phyloP scores from a whole-genome alignment of 148 eudicot species.

The Vaccinium myrtillus region DNA sequence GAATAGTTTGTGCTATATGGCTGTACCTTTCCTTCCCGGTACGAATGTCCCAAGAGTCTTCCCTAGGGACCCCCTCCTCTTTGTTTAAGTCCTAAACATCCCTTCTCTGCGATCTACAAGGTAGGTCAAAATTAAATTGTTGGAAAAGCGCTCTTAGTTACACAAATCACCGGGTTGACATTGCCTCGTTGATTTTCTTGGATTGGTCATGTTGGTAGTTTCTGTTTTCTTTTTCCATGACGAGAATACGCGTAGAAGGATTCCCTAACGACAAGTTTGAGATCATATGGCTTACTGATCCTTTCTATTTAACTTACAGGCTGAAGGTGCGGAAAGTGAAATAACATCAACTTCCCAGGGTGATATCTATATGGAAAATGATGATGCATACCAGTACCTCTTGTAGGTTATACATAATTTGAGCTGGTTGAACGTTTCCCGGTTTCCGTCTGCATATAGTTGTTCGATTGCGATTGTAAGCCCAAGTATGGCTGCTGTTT shows the following conservation, averaged over 20 bases:
- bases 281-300: neutral
- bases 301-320: conserved; percentile 45
- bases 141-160: neutral
- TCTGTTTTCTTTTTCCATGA: neutral
- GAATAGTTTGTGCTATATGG: neutral
- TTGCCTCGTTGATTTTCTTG: neutral
- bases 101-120: neutral
- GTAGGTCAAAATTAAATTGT: neutral
- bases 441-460: neutral
- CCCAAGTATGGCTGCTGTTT: neutral
- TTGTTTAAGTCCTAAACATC: neutral
- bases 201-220: neutral
- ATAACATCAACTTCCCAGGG: conserved; percentile 35
- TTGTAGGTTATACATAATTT: neutral
- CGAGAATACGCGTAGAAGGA: neutral
- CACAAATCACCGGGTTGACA: neutral
- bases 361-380: conserved; percentile 38
- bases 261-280: neutral
- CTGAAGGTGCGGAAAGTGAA: conserved; percentile 40
- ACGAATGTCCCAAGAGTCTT: too few species aligned
- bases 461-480: neutral
- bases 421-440: neutral
- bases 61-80: neutral
- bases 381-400: conserved; percentile 29
- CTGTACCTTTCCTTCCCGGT: neutral